Evolutionary conservation across 1,139 yeast species (phyloP), one percentile per base, ranked within the genome.

Genomic region (Kazachstania sp.): DNA sequence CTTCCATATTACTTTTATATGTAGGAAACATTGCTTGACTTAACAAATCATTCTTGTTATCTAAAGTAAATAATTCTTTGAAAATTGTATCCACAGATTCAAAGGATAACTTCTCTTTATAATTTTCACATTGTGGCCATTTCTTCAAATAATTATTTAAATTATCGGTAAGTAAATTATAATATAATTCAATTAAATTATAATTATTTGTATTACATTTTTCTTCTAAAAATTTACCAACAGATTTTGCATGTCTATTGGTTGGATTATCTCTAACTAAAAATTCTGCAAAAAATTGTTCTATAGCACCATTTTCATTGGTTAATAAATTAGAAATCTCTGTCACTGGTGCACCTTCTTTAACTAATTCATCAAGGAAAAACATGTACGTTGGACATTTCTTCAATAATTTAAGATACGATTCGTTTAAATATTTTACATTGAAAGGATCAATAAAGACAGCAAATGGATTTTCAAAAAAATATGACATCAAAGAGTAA

Each of bases 401-500:
- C 19, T 74, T 60, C 31, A 77, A 60, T 8, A 72, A 66, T 26
- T 63, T 63, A 28, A 69, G 60, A 51, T 75, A 70, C 13, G 61
- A 55, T 2, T 57, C 59, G 36, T 62, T 63, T 13, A 71, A 52
- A 43, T 58, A 59, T 39, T 65, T 64, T 11, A 61, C 61, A 37
- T 66, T 62, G 13, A 66, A 64, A 18, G 70, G 71, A 41, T 68
- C 68, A 8, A 67, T 64, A 45, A 70, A 68, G 0, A 76, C 64
- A 0, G 84, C 71, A 46, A 81, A 72, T 1, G 92, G 87, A 66
- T 80, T 83, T 50, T 78, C 80, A 59, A 77, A 84, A 61, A 78
- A 85, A 58, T 82, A 83, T 4, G 81, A 73, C 86, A 86, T 81
- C 56, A 80, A 72, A 28, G 81, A 68, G 50, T 83, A 71, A 55